These are phyloP conservation scores for Chrysoporthe deuterocubensis DNA, from an alignment of 2,329 filamentous ascomycete species.

Conservation along the genomic window DNA sequence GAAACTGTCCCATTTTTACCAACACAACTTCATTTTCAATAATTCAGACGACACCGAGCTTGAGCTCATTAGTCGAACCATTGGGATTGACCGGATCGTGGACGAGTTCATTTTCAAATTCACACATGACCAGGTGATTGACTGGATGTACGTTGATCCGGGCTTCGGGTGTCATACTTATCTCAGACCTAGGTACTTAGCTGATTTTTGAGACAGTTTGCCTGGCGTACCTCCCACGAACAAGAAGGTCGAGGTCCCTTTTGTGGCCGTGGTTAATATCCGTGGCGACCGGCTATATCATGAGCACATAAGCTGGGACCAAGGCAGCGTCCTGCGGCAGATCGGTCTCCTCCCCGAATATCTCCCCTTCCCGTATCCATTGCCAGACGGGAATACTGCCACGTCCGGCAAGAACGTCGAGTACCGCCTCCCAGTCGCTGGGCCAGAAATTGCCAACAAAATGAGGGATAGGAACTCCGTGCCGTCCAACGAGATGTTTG, in stretches of 20 bases:
- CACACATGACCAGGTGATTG: constrained; percentile 65
- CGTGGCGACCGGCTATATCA: constrained; percentile 71
- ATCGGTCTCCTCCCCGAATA: constrained; percentile 67
- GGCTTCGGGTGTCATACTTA: neutral
- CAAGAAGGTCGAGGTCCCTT: constrained; percentile 60
- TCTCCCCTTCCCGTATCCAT: constrained; percentile 62
- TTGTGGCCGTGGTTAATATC: constrained; percentile 68
- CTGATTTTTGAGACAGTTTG: constrained; percentile 38
- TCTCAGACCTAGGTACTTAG: neutral
- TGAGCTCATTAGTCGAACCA: constrained; percentile 71
- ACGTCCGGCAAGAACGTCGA: constrained; percentile 47
- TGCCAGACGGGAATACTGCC: constrained; percentile 45
- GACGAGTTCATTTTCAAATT: constrained; percentile 72
- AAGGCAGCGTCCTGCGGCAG: constrained; percentile 64
- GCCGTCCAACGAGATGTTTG: constrained; percentile 61
- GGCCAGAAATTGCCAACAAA: constrained; percentile 55
- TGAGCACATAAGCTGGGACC: constrained; percentile 75
- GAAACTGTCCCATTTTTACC: constrained; percentile 69
- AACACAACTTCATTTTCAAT: constrained; percentile 73
- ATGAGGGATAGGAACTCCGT: constrained; percentile 54
- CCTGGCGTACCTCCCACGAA: constrained; percentile 61
- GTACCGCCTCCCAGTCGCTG: constrained; percentile 64
- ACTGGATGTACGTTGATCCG: constrained; percentile 65
- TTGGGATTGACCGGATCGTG: constrained; percentile 72
- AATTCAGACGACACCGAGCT: constrained; percentile 71